Evolutionary conservation across 1,139 yeast genomes (phyloP), one percentile per base, ranked within the genome.

Genomic region (Yarrowia galli): DNA sequence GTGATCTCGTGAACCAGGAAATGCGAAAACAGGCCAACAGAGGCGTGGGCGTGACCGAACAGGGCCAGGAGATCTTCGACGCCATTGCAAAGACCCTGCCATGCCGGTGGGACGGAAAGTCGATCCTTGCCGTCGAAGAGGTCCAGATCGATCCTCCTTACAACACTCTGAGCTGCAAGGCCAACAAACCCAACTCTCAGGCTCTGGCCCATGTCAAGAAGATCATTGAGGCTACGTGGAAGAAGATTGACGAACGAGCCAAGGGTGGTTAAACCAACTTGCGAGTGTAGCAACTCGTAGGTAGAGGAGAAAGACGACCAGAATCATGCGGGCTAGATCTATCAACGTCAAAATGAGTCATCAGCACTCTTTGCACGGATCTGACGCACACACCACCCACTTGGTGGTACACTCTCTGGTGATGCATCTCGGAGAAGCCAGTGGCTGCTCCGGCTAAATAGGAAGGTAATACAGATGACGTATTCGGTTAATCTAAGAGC

Each of bases 191-290:
- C 16, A 75, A 77, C 38, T 76, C 82, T 10, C 79, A 78, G 64
- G 83, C 86, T 22, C 74, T 83, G 40, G 79, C 79, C 22, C 79
- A 85, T 69, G 84, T 89, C 28, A 83, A 82, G 73, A 81, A 82
- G 71, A 82, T 86, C 67, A 84, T 88, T 32, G 83, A 83, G 69
- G 87, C 85, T 69, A 84, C 85, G 42, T 85, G 89, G 87, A 79
- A 81, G 61, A 83, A 82, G 69, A 76, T 85, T 69, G 87, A 83
- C 69, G 76, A 82, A 69, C 77, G 82, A 69, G 82, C 81, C 71
- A 85, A 86, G 73, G 92, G 92, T n/a, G 92, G 92, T 63, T 61
- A 16, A 48, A 16, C 12, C 12, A 23, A 15, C 22, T 20, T 6
- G 15, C 6, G n/a, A 38, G 16, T 16, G 42, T 18, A 40, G 20